These are phyloP conservation scores for Tulasnella sp. DNA, from an alignment of 768 basidiomycete genomes.

Conservation along the genomic window DNA sequence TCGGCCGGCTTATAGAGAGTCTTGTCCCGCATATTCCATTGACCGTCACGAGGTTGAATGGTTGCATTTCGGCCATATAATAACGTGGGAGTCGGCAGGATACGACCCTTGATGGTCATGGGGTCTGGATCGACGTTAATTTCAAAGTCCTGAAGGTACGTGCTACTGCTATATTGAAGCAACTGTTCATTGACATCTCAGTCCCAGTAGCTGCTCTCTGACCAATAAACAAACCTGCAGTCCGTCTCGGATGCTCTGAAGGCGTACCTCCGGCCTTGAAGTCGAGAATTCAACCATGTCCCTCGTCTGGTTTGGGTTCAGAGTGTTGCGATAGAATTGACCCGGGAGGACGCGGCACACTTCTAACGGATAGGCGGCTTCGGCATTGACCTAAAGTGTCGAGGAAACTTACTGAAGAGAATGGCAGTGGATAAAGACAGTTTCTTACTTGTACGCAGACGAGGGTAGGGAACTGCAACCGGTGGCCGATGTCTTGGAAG, in stretches of 20 bases:
- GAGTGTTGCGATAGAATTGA: constrained; percentile 69
- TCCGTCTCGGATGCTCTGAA: constrained; percentile 52
- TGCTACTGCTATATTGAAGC: constrained; percentile 61
- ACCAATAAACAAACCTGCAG: constrained; percentile 46
- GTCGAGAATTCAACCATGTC: constrained; percentile 64
- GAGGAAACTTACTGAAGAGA: too few species aligned
- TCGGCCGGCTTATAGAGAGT: constrained; percentile 59
- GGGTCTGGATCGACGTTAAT: constrained; percentile 59
- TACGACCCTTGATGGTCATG: constrained; percentile 55
- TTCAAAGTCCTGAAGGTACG: constrained; percentile 70
- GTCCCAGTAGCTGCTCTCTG: constrained; percentile 33
- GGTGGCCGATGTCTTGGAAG: background rate
- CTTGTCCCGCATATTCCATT: constrained; percentile 67
- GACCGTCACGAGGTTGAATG: constrained; percentile 59
- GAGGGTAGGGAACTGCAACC: constrained; percentile 54
- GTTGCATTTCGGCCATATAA: constrained; percentile 52
- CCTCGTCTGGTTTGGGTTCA: constrained; percentile 42
- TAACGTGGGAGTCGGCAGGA: constrained; percentile 60
- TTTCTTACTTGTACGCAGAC: constrained; percentile 61
- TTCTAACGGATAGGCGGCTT: constrained; percentile 62
- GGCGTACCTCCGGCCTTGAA: constrained; percentile 54
- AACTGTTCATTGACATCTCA: constrained; percentile 22
- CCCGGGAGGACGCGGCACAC: constrained; percentile 57
- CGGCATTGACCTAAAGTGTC: background rate
- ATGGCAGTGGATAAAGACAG: too few species aligned